phyloP scores from a whole-genome alignment of 352 stramenopile species.

The Phytophthora tubulina region DNA sequence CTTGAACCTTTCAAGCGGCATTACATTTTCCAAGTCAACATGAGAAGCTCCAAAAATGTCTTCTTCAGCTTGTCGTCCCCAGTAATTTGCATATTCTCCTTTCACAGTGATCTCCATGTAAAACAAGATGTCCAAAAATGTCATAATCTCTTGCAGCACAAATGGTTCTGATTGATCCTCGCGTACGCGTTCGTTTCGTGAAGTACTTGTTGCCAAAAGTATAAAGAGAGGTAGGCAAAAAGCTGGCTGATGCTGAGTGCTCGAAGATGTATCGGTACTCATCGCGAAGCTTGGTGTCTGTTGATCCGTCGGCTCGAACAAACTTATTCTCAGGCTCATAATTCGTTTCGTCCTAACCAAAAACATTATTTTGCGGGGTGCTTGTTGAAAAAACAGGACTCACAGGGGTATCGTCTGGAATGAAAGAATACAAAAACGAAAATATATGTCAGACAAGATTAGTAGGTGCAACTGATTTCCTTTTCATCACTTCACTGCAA shows the following conservation, averaged over 20 bases:
- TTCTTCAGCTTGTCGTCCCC: not conserved
- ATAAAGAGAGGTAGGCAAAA: not conserved
- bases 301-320: not conserved
- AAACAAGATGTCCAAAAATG: not conserved
- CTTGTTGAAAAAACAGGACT: too few species aligned
- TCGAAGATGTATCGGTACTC: not conserved
- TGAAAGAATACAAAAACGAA: too few species aligned
- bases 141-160: not conserved
- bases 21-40: not conserved
- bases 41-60: not conserved
- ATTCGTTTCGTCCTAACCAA: not conserved
- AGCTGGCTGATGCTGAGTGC: not conserved
- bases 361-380: not conserved
- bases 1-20: not conserved
- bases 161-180: not conserved
- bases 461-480: too few species aligned
- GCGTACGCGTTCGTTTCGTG: not conserved
- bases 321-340: not conserved
- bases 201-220: not conserved
- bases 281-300: not conserved
- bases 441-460: too few species aligned
- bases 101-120: not conserved
- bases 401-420: too few species aligned
- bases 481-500: not conserved
- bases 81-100: too few species aligned